Percentiles rank a stretch among this genome's conserved stretches.
These are phyloP conservation scores for Acorus gramineus DNA, from an alignment of 106 monocot species.

Conservation along the genomic window DNA sequence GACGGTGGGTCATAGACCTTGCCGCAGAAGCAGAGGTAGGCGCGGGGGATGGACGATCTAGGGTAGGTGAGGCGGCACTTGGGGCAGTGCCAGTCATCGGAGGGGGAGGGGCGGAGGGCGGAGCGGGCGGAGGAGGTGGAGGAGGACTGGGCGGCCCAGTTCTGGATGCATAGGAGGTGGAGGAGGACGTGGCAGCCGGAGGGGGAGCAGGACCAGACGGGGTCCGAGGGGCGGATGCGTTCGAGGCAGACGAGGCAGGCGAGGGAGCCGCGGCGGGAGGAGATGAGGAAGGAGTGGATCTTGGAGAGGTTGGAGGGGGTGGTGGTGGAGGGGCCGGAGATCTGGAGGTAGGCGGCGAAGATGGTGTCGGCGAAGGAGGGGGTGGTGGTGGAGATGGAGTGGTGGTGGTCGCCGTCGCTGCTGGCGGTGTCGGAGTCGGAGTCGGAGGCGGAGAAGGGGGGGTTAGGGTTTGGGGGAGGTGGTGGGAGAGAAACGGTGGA, in stretches of 20 bases:
- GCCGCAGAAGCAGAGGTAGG: conserved; percentile 77
- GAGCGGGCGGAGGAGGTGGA: conserved; percentile 14
- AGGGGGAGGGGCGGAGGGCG: conserved; percentile 6
- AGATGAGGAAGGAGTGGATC: conserved; percentile 60
- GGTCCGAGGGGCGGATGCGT: conserved; percentile 72
- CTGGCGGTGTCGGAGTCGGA: conserved; percentile 39
- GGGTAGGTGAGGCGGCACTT: conserved; percentile 66
- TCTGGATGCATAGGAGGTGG: conserved; percentile 88
- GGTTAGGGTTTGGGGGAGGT: not conserved
- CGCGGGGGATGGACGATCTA: conserved; percentile 33
- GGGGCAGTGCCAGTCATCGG: conserved; percentile 74
- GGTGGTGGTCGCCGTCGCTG: conserved; percentile 21
- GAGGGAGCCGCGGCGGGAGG: conserved; percentile 31
- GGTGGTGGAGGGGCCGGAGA: conserved; percentile 10
- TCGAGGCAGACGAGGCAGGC: conserved; percentile 88
- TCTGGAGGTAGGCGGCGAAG: conserved; percentile 54
- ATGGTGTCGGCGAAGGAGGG: conserved; percentile 32
- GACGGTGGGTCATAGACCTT: conserved; percentile 52
- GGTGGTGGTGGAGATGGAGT: conserved; percentile 7
- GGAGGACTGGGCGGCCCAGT: conserved; percentile 63
- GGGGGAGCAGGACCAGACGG: conserved; percentile 71
- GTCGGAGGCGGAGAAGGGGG: conserved; percentile 2
- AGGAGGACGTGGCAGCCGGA: conserved; percentile 65
- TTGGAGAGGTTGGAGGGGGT: conserved; percentile 35
- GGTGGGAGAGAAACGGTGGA: too few species aligned